Percentiles rank a stretch among this genome's conserved stretches.
Evolutionary conservation across 495 filamentous ascomycete species (phyloP).

Genomic region (Aspergillus conjunctus): DNA sequence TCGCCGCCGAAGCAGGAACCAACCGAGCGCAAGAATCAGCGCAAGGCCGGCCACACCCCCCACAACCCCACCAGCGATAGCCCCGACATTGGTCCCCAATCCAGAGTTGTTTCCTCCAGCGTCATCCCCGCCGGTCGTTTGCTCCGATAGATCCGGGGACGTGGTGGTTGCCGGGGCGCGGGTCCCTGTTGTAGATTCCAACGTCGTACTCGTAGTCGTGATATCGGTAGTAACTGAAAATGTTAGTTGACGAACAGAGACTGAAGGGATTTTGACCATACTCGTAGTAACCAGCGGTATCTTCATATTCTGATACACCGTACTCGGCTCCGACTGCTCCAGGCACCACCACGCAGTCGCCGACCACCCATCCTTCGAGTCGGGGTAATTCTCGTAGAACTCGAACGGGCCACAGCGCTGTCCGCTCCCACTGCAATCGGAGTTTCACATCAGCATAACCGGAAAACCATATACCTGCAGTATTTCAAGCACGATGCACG

Average conservation of each 20-base stretch:
- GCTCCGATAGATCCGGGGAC: too few species aligned
- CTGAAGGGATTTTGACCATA: not conserved
- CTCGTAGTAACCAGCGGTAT: not conserved
- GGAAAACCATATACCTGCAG: too few species aligned
- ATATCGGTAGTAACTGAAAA: not conserved
- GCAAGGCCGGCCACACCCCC: not conserved
- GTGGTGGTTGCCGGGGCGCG: too few species aligned
- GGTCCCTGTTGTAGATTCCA: not conserved
- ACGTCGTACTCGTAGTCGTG: not conserved
- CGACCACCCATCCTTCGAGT: not conserved
- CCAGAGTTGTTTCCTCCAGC: too few species aligned
- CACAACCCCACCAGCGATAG: not conserved
- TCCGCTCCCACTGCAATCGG: not conserved
- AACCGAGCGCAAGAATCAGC: not conserved
- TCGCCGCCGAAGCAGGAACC: not conserved
- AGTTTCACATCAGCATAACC: too few species aligned
- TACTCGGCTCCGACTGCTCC: not conserved
- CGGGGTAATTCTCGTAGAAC: not conserved
- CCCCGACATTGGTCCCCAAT: not conserved
- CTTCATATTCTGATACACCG: not conserved
- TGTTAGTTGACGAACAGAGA: not conserved
- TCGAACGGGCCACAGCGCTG: not conserved
- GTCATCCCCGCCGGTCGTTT: too few species aligned
- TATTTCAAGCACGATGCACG: not conserved
- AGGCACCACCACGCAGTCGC: not conserved